Conservation (phyloP, 805 yeast species). For the Ogataea sp. region DNA sequence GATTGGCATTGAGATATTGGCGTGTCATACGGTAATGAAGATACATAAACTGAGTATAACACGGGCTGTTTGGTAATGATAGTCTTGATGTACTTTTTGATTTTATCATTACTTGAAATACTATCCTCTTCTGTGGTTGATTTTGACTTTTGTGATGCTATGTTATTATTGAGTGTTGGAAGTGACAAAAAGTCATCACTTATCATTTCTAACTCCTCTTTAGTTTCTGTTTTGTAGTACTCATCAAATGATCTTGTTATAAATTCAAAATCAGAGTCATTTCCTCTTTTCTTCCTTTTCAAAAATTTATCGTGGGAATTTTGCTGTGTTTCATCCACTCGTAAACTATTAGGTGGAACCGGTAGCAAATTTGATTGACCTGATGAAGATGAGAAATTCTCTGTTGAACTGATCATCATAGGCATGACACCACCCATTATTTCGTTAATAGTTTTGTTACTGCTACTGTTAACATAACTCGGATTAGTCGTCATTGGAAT, state of each 20-base stretch:
- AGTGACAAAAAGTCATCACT: no score
- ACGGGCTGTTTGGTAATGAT: slow-evolving; percentile 19
- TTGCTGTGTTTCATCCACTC: no score
- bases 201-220: not conserved
- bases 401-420: not conserved
- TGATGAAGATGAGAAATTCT: no score
- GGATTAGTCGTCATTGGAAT: not conserved
- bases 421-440: not conserved
- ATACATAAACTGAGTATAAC: slow-evolving; percentile 17
- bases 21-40: slow-evolving; percentile 22
- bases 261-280: slow-evolving; percentile 1
- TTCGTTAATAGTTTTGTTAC: not conserved
- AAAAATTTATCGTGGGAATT: no score
- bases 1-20: slow-evolving; percentile 16
- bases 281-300: slow-evolving; percentile 2
- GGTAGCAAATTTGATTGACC: no score
- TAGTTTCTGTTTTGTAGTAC: not conserved
- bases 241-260: slow-evolving; percentile 4
- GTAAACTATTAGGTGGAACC: no score
- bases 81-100: slow-evolving; percentile 16
- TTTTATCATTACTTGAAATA: not conserved
- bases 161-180: no score
- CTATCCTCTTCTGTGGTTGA: not conserved
- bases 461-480: no score
- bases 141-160: not conserved